These are phyloP conservation scores for Trametes polyzona DNA, from an alignment of 1,284 basidiomycete species.

Conservation along the genomic window DNA sequence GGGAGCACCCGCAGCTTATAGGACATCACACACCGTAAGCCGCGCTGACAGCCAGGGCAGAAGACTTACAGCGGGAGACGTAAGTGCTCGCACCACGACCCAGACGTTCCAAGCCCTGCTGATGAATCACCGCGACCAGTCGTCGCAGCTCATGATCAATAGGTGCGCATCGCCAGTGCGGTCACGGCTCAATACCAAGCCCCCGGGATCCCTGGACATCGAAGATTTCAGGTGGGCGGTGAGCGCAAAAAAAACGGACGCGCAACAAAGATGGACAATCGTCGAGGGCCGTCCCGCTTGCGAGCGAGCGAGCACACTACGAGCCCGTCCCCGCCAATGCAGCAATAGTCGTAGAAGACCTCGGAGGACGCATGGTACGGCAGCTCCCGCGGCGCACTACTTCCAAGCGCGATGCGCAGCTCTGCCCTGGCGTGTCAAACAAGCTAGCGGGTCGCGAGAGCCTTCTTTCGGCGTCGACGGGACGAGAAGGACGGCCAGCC, in stretches of 20 bases:
- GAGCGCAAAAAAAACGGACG: not conserved
- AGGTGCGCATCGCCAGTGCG: not conserved
- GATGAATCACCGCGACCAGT: not conserved
- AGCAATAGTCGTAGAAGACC: not conserved
- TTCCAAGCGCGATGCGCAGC: not conserved
- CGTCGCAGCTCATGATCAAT: not conserved
- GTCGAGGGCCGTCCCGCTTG: not conserved
- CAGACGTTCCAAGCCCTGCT: not conserved
- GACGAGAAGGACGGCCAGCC: not conserved
- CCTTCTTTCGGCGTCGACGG: not conserved
- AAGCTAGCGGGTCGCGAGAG: not conserved
- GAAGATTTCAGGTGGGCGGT: not conserved
- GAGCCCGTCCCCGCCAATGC: not conserved
- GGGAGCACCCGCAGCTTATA: not conserved
- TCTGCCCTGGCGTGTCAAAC: not conserved
- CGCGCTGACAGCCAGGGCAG: not conserved
- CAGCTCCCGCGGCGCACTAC: not conserved
- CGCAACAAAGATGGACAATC: not conserved
- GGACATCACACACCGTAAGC: slow-evolving; percentile 7
- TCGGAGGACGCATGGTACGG: not conserved
- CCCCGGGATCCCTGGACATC: not conserved
- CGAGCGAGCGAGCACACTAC: not conserved
- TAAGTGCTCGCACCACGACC: not conserved
- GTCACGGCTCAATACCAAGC: no score
- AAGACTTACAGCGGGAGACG: no score